These are phyloP conservation scores for Ganoderma lucidum DNA, from an alignment of 1,284 basidiomycete species.

Conservation along the genomic window DNA sequence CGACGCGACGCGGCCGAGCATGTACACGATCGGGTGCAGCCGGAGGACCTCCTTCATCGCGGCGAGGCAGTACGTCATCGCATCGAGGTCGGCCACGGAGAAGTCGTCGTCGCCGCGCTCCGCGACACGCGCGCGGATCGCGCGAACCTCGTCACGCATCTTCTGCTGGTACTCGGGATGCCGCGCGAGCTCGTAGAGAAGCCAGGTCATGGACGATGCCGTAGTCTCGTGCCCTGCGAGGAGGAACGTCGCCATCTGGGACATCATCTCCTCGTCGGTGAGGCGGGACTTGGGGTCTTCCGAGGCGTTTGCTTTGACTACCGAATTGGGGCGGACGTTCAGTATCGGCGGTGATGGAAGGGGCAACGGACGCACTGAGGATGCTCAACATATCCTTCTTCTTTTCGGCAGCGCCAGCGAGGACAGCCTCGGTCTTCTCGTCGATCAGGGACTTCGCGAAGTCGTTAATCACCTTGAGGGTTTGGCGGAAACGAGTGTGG, in stretches of 20 bases:
- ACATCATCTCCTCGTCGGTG: slow-evolving; percentile 53
- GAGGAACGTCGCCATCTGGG: slow-evolving; percentile 57
- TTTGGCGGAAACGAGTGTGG: slow-evolving; percentile 43
- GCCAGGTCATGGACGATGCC: slow-evolving; percentile 35
- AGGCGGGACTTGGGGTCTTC: slow-evolving; percentile 52
- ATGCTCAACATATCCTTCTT: slow-evolving; percentile 50
- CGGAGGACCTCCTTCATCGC: slow-evolving; percentile 54
- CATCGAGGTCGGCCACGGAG: slow-evolving; percentile 41
- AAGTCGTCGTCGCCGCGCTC: slow-evolving; percentile 38
- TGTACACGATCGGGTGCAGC: slow-evolving; percentile 40
- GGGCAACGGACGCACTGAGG: slow-evolving; percentile 41
- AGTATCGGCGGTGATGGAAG: neutral
- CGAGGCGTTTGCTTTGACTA: slow-evolving; percentile 62
- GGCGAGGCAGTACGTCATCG: slow-evolving; percentile 51
- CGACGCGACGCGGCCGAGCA: slow-evolving; percentile 34
- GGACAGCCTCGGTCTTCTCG: slow-evolving; percentile 45
- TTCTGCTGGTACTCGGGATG: slow-evolving; percentile 40
- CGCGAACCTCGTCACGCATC: slow-evolving; percentile 39
- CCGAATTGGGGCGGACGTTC: too few relatives aligned
- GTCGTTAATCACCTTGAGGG: slow-evolving; percentile 37
- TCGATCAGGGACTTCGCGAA: slow-evolving; percentile 44
- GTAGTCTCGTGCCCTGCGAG: slow-evolving; percentile 40
- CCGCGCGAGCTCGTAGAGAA: slow-evolving; percentile 40
- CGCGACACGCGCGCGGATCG: slow-evolving; percentile 27
- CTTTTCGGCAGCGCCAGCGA: slow-evolving; percentile 25